Evolutionary conservation across 2,329 filamentous ascomycete genomes (phyloP).

Genomic region (Cucurbitaria berberidis): DNA sequence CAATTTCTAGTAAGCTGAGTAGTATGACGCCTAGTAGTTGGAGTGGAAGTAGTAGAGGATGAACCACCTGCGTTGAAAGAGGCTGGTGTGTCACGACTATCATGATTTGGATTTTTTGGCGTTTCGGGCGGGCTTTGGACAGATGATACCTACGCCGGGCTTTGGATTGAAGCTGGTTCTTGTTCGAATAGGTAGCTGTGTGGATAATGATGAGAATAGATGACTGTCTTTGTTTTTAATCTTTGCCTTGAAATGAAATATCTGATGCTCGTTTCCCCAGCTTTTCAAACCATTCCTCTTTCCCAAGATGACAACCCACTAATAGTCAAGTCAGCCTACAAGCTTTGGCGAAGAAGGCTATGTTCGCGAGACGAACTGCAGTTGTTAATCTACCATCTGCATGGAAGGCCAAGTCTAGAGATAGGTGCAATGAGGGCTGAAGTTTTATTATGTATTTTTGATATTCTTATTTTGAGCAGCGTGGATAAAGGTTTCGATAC

Average conservation of each 20-base stretch:
- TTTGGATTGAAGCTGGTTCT: not conserved
- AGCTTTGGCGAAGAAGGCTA: no score
- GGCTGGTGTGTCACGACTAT: not conserved
- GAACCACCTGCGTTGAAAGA: slow-evolving; percentile 2
- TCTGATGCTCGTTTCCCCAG: no score
- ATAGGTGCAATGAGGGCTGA: not conserved
- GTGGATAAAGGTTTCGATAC: not conserved
- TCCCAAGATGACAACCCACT: no score
- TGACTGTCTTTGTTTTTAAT: not conserved
- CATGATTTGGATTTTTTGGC: not conserved
- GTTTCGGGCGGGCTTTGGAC: not conserved
- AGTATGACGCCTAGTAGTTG: slow-evolving; percentile 42
- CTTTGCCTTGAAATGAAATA: no score
- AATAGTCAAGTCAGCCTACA: no score
- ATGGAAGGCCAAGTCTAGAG: not conserved
- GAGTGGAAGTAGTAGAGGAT: slow-evolving; percentile 40
- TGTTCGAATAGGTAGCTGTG: not conserved
- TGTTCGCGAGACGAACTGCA: no score
- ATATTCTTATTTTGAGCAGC: not conserved
- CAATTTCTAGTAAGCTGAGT: slow-evolving; percentile 47
- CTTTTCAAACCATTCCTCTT: no score
- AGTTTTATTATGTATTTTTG: no score
- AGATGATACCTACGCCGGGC: not conserved
- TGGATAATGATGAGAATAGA: not conserved
- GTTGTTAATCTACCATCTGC: no score